These are phyloP conservation scores for Heliocybe sulcata DNA, from an alignment of 1,284 basidiomycete species.

Conservation along the genomic window DNA sequence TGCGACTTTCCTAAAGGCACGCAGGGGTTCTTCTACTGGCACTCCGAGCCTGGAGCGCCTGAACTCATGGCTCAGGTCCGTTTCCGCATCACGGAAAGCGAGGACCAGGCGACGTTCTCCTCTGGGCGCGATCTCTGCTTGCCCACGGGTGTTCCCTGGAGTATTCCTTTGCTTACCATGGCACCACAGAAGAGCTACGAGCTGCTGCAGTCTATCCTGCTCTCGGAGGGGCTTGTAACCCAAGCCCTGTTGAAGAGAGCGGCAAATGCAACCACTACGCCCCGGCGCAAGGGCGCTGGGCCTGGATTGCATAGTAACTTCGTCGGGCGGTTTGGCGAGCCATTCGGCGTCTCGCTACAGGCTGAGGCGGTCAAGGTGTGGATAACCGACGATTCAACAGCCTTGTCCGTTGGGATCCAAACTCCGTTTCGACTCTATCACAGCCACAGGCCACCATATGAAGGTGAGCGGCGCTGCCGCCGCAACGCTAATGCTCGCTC, in stretches of 20 bases:
- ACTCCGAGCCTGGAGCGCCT: neutral
- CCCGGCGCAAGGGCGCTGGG: neutral
- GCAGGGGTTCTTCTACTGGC: neutral
- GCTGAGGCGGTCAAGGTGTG: too few relatives aligned
- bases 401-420: neutral
- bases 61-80: neutral
- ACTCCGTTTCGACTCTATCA: neutral
- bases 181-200: neutral
- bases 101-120: neutral
- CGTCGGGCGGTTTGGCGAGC: neutral
- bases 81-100: neutral
- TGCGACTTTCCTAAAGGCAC: neutral
- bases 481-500: neutral
- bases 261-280: neutral
- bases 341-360: neutral
- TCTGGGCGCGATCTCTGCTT: neutral
- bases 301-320: neutral
- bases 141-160: neutral
- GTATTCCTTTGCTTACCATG: neutral
- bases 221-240: neutral
- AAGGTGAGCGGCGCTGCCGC: neutral
- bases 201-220: neutral
- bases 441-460: neutral
- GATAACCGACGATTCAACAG: neutral
- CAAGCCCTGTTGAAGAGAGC: neutral